These are phyloP conservation scores for Eucalyptus curtisii DNA, from an alignment of 345 rosid genomes.

Conservation along the genomic window DNA sequence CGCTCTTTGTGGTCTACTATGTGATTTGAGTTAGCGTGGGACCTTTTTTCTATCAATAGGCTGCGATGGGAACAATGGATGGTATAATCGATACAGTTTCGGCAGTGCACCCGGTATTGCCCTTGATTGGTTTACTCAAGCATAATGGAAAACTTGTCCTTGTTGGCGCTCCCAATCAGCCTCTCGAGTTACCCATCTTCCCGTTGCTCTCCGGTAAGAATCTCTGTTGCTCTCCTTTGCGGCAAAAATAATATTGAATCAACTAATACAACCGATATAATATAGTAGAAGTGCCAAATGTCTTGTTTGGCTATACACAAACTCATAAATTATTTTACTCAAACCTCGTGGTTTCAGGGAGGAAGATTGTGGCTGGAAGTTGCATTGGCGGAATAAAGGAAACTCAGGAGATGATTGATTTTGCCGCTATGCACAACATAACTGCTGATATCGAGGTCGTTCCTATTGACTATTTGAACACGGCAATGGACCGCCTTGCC, in stretches of 20 bases:
- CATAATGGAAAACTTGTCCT: slow-evolving; percentile 32
- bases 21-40: not conserved
- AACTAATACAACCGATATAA: not conserved
- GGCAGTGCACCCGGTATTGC: slow-evolving; percentile 23
- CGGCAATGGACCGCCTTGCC: slow-evolving; percentile 2
- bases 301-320: not conserved
- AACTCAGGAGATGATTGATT: slow-evolving; percentile 19
- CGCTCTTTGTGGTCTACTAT: not conserved
- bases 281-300: not conserved
- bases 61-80: slow-evolving; percentile 14
- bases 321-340: not conserved
- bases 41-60: not conserved
- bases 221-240: not conserved
- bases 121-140: slow-evolving; percentile 35
- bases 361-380: slow-evolving; percentile 7
- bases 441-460: slow-evolving; percentile 1
- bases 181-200: slow-evolving; percentile 25
- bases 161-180: slow-evolving; percentile 33
- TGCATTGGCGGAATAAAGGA: slow-evolving; percentile 8
- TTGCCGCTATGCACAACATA: slow-evolving; percentile 1
- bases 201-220: slow-evolving; percentile 15
- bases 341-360: not conserved
- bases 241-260: not conserved
- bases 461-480: slow-evolving; percentile 4
- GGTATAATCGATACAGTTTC: slow-evolving; percentile 53